Base-by-base conservation (phyloP, 805 yeast genomes). In the Phaffomyces thermotolerans region DNA sequence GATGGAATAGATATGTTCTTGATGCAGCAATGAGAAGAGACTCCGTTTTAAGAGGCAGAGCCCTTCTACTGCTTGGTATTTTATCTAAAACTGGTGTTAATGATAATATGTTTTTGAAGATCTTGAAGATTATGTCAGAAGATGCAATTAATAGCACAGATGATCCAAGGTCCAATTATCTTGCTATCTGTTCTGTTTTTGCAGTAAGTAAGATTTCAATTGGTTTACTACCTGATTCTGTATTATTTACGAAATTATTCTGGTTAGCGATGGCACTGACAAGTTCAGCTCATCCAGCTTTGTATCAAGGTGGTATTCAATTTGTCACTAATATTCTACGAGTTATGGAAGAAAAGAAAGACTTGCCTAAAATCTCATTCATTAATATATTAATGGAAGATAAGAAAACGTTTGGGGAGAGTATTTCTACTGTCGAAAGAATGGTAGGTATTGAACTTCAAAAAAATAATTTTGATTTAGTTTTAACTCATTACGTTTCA, bases 11-110 rank as follows among this genome's bases (percentile, higher is more conserved):
- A 32, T 73, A 75, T 51, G 75, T 82, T 5, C 67, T 80, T 47
- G 81, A 78, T 49, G 73, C 84, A 17, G 79, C 85, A 0, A 79
- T 80, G 54, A 65, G 67, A 37, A 62, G 68, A 4, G 69, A 71
- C 23, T 76, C 86, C 0, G 73, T 80, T 32, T 68, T 84, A 40
- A 85, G 84, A 52, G 75, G 78, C 6, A 69, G 91, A 43, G 85
- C 89, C 0, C 65, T 81, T 48, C 65, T 85, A 49, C 73, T 84
- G 6, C 69, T 85, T 15, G 93, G 95, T 34, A 76, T 82, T 32
- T 60, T 87, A 36, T 73, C 86, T 0, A 76, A 75, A 47, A 63
- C 69, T 12, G 88, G 87, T 24, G 74, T 83, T 23, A 76, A 77
- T 40, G 85, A 81, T 52, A 66, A 69, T n/a, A 55, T 67, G 51